Base-by-base conservation (phyloP, 306 rosid genomes). In the Inga leiocalycina region DNA sequence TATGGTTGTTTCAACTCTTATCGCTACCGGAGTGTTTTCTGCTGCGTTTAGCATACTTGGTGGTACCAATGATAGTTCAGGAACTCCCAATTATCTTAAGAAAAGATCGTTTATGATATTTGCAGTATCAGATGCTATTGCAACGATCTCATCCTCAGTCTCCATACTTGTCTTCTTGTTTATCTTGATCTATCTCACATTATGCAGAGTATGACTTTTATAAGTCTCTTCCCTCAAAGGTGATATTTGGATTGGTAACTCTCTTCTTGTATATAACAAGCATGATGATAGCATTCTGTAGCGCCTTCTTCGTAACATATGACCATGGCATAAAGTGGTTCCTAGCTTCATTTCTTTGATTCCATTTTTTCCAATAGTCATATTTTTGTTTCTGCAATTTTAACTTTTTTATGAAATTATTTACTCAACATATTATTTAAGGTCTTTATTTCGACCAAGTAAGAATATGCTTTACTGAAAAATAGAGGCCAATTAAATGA, bases 281-380 rank as follows among this genome's bases (percentile, higher is more conserved):
- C 12, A 59, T 59, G 66, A 59, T 83, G 85, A 17, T 86, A n/a
- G 86, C 90, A 22, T 88, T 89, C 39, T 35, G 84, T 12, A 79
- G 85, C 56, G 30, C 88, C 75, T 81, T 91, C 73, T 86, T 82
- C 80, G 48, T 89, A 8, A 71, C 76, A 14, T 88, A 83, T 27
- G 19, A 62, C 15, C 3, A 64, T 16, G 86, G 79, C 3, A 54
- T 66, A 2, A 66, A 32, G 35, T 51, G 85, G 88, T 91, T 37
- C 87, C 89, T 5, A 6, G 17, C 35, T 17, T 59, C 19, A 68
- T 87, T 44, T 75, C 79, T 20, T 3, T 70, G 10, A n/a, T 78
- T 30, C 75, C 74, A 4, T 22, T 24, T 54, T 24, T 85, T 2
- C 92, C 90, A 0, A 52, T 88, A 43, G 10, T 54, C 22, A 54